Evolutionary conservation across 768 basidiomycete species (phyloP).

Genomic region (Boletales sp.): DNA sequence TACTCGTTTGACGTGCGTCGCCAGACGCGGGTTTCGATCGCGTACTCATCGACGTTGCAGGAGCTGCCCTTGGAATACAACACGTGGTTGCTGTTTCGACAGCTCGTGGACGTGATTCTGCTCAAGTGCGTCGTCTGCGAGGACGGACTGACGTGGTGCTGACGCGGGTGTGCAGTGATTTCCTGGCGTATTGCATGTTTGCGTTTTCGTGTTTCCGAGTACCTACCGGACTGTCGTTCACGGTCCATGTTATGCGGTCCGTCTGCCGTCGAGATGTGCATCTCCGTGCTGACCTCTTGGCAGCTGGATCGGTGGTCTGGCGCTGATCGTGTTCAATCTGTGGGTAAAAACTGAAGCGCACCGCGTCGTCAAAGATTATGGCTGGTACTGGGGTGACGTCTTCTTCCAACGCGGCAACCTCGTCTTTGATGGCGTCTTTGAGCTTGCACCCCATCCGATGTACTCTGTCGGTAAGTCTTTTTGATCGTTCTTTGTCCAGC

Average conservation of each 20-base stretch:
- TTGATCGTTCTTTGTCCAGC: background rate
- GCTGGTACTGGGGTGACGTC: constrained; percentile 96
- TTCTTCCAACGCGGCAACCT: constrained; percentile 92
- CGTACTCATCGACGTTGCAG: constrained; percentile 33
- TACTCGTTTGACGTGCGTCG: constrained; percentile 84
- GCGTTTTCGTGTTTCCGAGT: constrained; percentile 90
- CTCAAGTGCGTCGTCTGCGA: constrained; percentile 66
- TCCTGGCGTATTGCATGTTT: constrained; percentile 92
- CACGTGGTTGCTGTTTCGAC: constrained; percentile 93
- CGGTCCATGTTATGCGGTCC: constrained; percentile 76
- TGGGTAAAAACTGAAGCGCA: constrained; percentile 99
- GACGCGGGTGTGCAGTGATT: constrained; percentile 58
- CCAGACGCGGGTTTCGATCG: background rate
- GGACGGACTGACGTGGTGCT: background rate
- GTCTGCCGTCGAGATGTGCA: constrained; percentile 10
- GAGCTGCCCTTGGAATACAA: constrained; percentile 92
- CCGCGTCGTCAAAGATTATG: constrained; percentile 95
- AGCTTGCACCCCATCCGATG: constrained; percentile 92
- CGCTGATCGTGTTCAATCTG: constrained; percentile 89
- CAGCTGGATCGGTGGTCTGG: constrained; percentile 85
- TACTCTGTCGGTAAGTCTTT: constrained; percentile 71
- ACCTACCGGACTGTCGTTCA: constrained; percentile 68
- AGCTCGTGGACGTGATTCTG: constrained; percentile 93
- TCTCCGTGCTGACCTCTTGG: constrained; percentile 2
- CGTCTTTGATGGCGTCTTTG: constrained; percentile 97